These are phyloP conservation scores for Quercus agrifolia DNA, from an alignment of 306 rosid genomes.

Conservation along the genomic window DNA sequence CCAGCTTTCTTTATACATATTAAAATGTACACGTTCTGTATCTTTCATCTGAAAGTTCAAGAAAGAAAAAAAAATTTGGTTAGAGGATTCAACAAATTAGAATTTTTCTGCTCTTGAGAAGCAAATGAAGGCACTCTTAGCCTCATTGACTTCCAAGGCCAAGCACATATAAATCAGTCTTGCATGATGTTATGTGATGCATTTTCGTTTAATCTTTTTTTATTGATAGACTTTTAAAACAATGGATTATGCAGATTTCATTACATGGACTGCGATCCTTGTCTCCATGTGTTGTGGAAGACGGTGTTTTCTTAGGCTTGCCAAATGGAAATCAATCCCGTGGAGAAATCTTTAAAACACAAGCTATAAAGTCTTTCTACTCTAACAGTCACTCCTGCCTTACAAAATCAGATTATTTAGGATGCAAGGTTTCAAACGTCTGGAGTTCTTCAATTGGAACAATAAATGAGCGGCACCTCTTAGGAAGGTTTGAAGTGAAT, in stretches of 20 bases:
- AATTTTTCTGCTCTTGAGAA: neutral
- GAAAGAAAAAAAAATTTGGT: neutral
- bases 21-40: neutral
- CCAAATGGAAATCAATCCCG: constrained; percentile 41
- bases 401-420: constrained; percentile 28
- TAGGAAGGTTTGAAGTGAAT: constrained; percentile 38
- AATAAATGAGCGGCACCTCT: constrained; percentile 7
- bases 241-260: constrained; percentile 49
- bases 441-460: constrained; percentile 36
- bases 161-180: neutral
- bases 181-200: neutral
- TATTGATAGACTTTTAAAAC: neutral
- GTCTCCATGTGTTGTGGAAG: constrained; percentile 36
- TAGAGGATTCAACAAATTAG: neutral
- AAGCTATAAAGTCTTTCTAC: constrained; percentile 40
- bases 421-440: constrained; percentile 20
- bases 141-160: neutral
- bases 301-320: constrained; percentile 33
- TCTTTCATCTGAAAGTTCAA: neutral
- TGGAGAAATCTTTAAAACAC: constrained; percentile 42
- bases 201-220: neutral
- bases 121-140: neutral
- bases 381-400: constrained; percentile 19
- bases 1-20: neutral
- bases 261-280: constrained; percentile 47